Base-by-base conservation (phyloP, 2,329 filamentous ascomycete species). In the Phialophora chinensis region DNA sequence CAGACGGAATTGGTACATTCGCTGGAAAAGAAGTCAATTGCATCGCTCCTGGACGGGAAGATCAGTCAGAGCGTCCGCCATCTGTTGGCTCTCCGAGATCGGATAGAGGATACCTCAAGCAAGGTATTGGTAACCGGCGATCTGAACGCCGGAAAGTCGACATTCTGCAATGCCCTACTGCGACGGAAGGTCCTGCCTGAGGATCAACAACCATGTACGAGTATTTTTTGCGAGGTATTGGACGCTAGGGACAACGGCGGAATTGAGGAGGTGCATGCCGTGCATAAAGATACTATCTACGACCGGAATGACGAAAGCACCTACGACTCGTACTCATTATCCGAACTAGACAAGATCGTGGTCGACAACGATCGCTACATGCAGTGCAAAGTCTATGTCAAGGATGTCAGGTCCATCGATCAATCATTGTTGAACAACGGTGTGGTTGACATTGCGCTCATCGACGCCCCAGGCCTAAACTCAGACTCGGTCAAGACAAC, bases 101-200 rank as follows among this genome's bases (percentile, higher is more conserved):
- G 95, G 61, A 99, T 99, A 69, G 95, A 98, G 77, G 95, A 99
- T 78, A 98, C 92, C 0, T 92, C 94, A 4, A 98, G 94, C 80
- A 99, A 99, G 78, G 95, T 99, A 1, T 81, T 99, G 65, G 89
- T 99, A 20, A 99, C 95, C 0, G 95, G 95, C 74, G 95, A 99
- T 76, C 80, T 99, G 62, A 99, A 99, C 75, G 94, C 95, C 8
- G 95, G 95, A 75, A 99, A 99, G 77, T 99, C 95, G 3, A 99
- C 95, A 0, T 99, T 99, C 74, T 99, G 95, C 81, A 99, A 99
- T 78, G 95, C 95, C n/a, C 83, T 99, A 1, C 81, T 99, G 49
- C 90, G 95, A 67, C 88, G 93, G 69, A 98, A 98, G 79, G 87
- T 99, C 31, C 81, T 99, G 3, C 95, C 95, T 0, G 95, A 98